phyloP scores from a whole-genome alignment of 2,329 filamentous ascomycete genomes.

The Allantophomopsis cytisporea region DNA sequence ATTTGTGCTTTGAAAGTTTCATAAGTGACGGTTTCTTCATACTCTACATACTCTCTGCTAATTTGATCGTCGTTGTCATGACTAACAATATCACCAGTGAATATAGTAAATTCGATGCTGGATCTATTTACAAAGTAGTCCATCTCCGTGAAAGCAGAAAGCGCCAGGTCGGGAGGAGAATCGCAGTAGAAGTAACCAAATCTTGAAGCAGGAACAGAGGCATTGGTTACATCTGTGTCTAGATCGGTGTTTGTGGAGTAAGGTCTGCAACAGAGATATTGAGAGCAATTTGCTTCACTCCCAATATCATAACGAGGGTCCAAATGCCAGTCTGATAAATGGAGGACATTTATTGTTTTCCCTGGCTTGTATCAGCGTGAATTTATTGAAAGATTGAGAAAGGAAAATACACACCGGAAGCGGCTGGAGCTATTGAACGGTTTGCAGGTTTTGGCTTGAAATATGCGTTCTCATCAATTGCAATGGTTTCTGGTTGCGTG shows the following conservation, averaged over 20 bases:
- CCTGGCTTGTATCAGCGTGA: no score
- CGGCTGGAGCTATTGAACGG: no score
- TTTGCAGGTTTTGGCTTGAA: no score
- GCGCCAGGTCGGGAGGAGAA: constrained; percentile 12
- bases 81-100: constrained; percentile 18
- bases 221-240: constrained; percentile 3
- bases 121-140: constrained; percentile 5
- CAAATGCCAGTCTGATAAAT: constrained; percentile 17
- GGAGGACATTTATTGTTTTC: constrained; percentile 10
- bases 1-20: constrained; percentile 14
- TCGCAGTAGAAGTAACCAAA: constrained; percentile 14
- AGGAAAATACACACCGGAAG: no score
- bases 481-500: no score
- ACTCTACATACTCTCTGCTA: constrained; percentile 14
- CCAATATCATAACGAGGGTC: constrained; percentile 17
- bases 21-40: constrained; percentile 14
- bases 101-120: constrained; percentile 15
- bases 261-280: constrained; percentile 15
- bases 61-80: constrained; percentile 14
- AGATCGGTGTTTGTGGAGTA: constrained; percentile 3
- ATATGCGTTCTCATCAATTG: no score
- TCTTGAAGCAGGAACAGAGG: constrained; percentile 11
- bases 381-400: no score
- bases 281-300: constrained; percentile 15
- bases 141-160: constrained; percentile 8